A percentile compares a stretch with the other conserved stretches of the same genome.
phyloP scores from a whole-genome alignment of 2,329 filamentous ascomycete genomes.

The Sporothrix humicola region DNA sequence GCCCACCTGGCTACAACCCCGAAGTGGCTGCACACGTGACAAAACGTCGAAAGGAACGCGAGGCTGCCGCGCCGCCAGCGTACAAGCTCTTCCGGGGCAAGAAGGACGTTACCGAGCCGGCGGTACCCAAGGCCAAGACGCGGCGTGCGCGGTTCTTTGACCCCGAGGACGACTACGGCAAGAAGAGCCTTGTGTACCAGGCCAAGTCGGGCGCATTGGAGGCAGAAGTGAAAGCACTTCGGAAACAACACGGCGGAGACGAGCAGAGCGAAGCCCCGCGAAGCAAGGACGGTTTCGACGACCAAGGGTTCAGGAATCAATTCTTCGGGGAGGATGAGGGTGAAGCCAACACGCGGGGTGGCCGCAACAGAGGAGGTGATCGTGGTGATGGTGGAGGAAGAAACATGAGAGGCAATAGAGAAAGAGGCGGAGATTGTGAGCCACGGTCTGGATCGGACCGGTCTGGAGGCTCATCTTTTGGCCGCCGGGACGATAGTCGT shows the following conservation, averaged over 20 bases:
- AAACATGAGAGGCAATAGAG: no score
- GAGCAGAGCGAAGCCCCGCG: no score
- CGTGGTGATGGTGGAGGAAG: no score
- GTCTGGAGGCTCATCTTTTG: background rate
- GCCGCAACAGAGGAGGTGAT: background rate
- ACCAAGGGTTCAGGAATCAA: background rate
- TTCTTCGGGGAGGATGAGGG: background rate
- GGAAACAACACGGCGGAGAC: background rate
- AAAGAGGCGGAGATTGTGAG: background rate
- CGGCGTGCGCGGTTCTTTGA: slow-evolving; percentile 60
- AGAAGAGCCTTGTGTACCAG: slow-evolving; percentile 61
- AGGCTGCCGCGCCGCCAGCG: slow-evolving; percentile 39
- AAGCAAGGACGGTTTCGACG: background rate
- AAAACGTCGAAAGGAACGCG: slow-evolving; percentile 41
- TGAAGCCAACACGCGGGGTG: background rate
- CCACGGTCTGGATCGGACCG: background rate
- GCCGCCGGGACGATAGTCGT: background rate
- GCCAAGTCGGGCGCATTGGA: slow-evolving; percentile 55
- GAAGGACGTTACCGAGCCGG: slow-evolving; percentile 57
- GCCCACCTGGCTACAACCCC: slow-evolving; percentile 30
- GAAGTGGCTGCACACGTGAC: slow-evolving; percentile 41
- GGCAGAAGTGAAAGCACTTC: slow-evolving; percentile 42
- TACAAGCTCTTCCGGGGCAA: slow-evolving; percentile 55
- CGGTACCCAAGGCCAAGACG: slow-evolving; percentile 50
- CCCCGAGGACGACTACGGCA: slow-evolving; percentile 56